Evolutionary conservation across 2,329 filamentous ascomycete species (phyloP), one percentile per base, ranked within the genome.

Genomic region (Cladophialophora carrionii): DNA sequence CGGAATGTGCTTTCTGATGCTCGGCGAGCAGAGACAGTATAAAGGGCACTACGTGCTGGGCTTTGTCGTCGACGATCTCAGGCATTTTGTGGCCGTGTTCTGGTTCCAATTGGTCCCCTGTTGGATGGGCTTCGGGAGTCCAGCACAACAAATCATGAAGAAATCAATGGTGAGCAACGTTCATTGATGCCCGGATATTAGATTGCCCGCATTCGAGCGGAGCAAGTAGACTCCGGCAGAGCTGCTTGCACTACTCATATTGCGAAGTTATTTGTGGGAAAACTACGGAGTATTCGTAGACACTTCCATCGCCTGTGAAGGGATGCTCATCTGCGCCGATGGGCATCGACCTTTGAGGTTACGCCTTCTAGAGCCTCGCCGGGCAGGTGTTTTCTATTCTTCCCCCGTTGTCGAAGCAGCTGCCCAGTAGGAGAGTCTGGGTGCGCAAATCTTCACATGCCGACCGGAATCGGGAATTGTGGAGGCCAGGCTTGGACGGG

Each of bases 21-120:
- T 76, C 68, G 64, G 81, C 75, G 63, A 91, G 80, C 53, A 83
- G 85, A 46, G 84, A 79, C 41, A 90, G 82, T 66, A 92, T 89
- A 76, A 94, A 95, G 24, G 90, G 88, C 63, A 93, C 85, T 79
- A 89, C 92, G 75, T 91, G 83, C 63, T 87, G 83, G 52, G 88
- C 89, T 77, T 92, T 94, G 81, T 93, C 90, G 79, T 94, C 90
- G 72, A 88, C 73, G 68, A 91, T 86, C 65, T 79, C 74, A 55
- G 80, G 71, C 81, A 84, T 56, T 65, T 55, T 31, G 6, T 29
- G 9, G 17, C 43, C 24, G 7, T 58, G 4, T 24, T 12, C 9
- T 17, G n/a, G 29, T 32, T 9, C 17, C 24, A 37, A 49, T 14
- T 43, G 20, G 26, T 1, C 22, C 26, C 26, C 26, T 7, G 20